phyloP scores from a whole-genome alignment of 2,329 filamentous ascomycete species.

The Colletotrichum sidae region DNA sequence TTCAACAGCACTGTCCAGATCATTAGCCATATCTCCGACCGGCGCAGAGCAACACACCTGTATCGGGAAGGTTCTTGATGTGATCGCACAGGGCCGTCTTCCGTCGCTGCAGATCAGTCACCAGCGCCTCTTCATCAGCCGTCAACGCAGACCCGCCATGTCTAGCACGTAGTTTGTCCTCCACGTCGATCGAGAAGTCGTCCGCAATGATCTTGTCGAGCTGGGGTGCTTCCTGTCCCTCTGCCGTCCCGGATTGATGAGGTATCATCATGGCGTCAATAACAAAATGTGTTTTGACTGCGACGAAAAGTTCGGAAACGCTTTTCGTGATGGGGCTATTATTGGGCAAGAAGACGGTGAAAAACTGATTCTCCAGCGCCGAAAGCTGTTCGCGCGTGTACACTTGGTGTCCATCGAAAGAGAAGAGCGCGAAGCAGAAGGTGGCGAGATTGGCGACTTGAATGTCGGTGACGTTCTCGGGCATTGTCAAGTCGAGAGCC shows the following conservation, averaged over 20 bases:
- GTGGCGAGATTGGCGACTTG: conserved; percentile 63
- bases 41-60: conserved; percentile 42
- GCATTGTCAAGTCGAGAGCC: conserved; percentile 46
- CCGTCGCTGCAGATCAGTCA: conserved; percentile 47
- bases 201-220: conserved; percentile 65
- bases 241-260: conserved; percentile 56
- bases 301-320: conserved; percentile 57
- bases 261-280: conserved; percentile 63
- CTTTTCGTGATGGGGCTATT: conserved; percentile 55
- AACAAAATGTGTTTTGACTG: conserved; percentile 61
- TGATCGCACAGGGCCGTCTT: conserved; percentile 46
- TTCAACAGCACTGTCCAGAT: conserved; percentile 23
- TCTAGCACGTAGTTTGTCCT: conserved; percentile 56
- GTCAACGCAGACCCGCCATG: conserved; percentile 47
- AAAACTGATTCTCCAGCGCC: conserved; percentile 56
- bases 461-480: conserved; percentile 51
- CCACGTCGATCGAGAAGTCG: conserved; percentile 67
- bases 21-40: conserved; percentile 47
- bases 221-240: too few relatives aligned
- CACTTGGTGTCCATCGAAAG: conserved; percentile 54
- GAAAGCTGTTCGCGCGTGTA: conserved; percentile 52
- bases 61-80: conserved; percentile 28
- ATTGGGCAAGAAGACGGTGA: conserved; percentile 54
- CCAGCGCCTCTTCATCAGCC: conserved; percentile 49
- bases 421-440: conserved; percentile 51